These are phyloP conservation scores for Kazachstania psychrophila DNA, from an alignment of 805 yeast species.

Conservation along the genomic window DNA sequence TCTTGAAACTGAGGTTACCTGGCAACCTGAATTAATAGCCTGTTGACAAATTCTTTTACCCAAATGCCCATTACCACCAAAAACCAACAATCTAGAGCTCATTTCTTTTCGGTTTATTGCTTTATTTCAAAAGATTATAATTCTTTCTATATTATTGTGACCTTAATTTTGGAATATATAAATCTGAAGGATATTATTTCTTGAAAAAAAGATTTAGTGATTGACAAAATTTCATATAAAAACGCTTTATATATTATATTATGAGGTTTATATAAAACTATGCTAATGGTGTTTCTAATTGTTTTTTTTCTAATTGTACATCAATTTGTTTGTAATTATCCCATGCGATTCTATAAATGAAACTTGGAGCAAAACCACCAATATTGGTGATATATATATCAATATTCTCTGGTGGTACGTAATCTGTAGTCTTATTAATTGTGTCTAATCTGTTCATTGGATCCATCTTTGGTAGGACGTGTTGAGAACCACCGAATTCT, in stretches of 20 bases:
- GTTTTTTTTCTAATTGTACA: constrained; percentile 44
- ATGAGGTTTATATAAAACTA: no score
- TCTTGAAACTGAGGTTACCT: constrained; percentile 61
- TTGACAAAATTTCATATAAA: no score
- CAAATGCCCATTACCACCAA: constrained; percentile 85
- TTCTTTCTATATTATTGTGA: no score
- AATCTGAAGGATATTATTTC: no score
- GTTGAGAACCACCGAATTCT: constrained; percentile 76
- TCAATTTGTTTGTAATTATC: constrained; percentile 89
- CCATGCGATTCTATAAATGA: constrained; percentile 87
- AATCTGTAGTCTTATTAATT: constrained; percentile 82
- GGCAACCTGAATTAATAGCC: constrained; percentile 52
- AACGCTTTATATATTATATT: no score
- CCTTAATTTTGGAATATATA: no score
- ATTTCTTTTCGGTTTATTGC: constrained; percentile 1
- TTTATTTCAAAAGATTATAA: no score
- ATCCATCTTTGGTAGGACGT: constrained; percentile 44
- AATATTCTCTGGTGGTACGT: constrained; percentile 86
- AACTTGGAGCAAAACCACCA: constrained; percentile 95
- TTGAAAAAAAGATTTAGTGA: no score
- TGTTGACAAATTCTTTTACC: constrained; percentile 64
- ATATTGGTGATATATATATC: constrained; percentile 91
- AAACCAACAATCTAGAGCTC: constrained; percentile 42
- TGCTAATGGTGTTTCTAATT: no score
- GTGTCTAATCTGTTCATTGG: constrained; percentile 41